phyloP scores from a whole-genome alignment of 306 rosid species.

The cucumber (Cucumis sativus) region DNA sequence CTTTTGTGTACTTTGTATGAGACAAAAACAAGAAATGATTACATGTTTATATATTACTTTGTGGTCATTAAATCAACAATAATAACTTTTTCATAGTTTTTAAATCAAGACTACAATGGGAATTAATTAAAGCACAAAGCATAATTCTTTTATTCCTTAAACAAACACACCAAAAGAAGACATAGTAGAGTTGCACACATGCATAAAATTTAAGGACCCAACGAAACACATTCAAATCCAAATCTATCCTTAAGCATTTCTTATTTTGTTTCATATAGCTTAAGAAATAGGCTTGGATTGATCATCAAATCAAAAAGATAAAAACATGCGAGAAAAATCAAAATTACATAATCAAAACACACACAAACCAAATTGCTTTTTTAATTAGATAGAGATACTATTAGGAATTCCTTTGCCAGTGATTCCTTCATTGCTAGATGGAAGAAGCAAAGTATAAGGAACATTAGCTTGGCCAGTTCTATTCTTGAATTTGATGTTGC shows the following conservation, averaged over 20 bases:
- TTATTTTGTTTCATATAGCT: not conserved
- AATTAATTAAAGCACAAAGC: no score
- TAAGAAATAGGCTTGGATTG: not conserved
- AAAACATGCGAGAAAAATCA: not conserved
- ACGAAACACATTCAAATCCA: not conserved
- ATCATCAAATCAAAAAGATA: not conserved
- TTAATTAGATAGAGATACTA: constrained; percentile 31
- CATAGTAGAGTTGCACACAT: no score
- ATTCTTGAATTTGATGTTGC: constrained; percentile 31
- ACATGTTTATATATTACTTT: no score
- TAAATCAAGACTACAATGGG: no score
- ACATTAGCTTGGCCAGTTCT: constrained; percentile 45
- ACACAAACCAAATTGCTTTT: not conserved
- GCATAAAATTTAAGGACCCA: no score
- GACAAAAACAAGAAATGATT: no score
- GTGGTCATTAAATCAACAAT: no score
- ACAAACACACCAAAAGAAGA: no score
- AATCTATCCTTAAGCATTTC: not conserved
- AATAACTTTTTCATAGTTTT: no score
- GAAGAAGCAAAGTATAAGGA: constrained; percentile 56
- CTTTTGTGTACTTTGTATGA: no score
- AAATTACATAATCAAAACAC: not conserved
- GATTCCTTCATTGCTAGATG: constrained; percentile 43
- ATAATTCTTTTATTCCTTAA: no score
- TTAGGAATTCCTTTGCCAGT: constrained; percentile 68